Evolutionary conservation across 345 rosid genomes (phyloP), one percentile per base, ranked within the genome.

Genomic region (Camelina laxa): DNA sequence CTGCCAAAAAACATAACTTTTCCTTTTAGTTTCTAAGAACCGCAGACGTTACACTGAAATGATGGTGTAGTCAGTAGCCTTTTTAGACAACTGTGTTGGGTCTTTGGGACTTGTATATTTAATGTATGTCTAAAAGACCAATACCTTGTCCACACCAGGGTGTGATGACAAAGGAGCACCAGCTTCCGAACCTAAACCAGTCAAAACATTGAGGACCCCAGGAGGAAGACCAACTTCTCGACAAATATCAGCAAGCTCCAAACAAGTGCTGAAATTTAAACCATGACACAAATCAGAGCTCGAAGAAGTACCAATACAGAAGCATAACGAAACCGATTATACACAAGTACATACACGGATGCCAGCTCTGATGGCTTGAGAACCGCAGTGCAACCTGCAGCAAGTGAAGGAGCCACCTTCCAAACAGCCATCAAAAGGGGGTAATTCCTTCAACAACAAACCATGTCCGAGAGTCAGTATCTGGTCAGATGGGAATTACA

Each of bases 401-500:
- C 99, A 80, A 95, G 77, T 41, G 99, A 89, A 70, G 99, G 97
- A 79, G 99, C 99, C 56, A 92, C 97, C 80, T 95, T 95, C 99
- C 99, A 95, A 51, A 85, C 72, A 51, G 97, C 96, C 97, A 95
- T 87, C 87, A 92, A 69, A 12, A 95, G 81, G 0, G 97, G 99
- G 70, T 95, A 91, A 79, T 94, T 94, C 98, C 98, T 94, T 83
- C 83, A 82, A 64, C 67, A 80, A 24, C 80, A 76, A 53, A 63
- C 67, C 88, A 77, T 11, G 20, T 51, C 48, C 5, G 7, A 21
- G 48, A 58, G 16, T 44, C 47, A 10, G 55, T 54, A 20, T 20
- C 33, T 12, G 33, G 7, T 39, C 41, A 50, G 6, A 72, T 64
- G 2, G 7, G 60, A 0, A 60, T 70, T 48, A 48, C 15, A 36